Conservation (phyloP, 805 yeast genomes). For the Saccharomycopsis sp. region DNA sequence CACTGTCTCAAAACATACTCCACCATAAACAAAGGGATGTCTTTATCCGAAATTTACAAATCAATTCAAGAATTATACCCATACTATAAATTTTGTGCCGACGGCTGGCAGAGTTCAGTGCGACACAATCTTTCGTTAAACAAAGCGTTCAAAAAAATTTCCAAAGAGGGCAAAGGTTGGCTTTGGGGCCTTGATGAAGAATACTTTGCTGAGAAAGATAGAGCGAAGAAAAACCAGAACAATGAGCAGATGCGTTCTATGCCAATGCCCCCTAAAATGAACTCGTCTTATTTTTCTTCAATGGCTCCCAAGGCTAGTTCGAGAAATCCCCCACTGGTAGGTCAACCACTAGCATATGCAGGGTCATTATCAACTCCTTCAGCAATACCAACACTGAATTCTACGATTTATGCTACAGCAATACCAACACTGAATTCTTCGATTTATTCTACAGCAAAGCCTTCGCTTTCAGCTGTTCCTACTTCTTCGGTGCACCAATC, state of each 20-base stretch:
- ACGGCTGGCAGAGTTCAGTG: slow-evolving; percentile 97
- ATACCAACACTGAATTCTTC: too few species aligned
- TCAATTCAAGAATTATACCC: slow-evolving; percentile 85
- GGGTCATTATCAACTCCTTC: too few species aligned
- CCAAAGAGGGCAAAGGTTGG: slow-evolving; percentile 91
- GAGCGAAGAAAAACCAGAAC: slow-evolving; percentile 51
- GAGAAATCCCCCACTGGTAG: too few species aligned
- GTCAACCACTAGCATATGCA: too few species aligned
- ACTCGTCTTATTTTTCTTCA: not conserved
- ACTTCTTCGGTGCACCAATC: too few species aligned
- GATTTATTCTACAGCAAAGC: too few species aligned
- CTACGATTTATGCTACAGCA: too few species aligned
- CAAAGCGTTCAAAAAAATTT: slow-evolving; percentile 72
- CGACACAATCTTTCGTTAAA: slow-evolving; percentile 89
- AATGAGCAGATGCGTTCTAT: slow-evolving; percentile 40
- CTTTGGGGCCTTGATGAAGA: slow-evolving; percentile 88
- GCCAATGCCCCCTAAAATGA: slow-evolving; percentile 39
- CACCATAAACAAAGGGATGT: slow-evolving; percentile 47
- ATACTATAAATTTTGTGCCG: slow-evolving; percentile 86
- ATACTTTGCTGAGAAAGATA: slow-evolving; percentile 74
- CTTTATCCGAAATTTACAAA: slow-evolving; percentile 75
- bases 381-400: too few species aligned
- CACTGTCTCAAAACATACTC: slow-evolving; percentile 64
- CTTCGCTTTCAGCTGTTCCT: too few species aligned
- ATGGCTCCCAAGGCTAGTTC: not conserved